These are phyloP conservation scores for Fusarium incarnatum DNA, from an alignment of 2,329 filamentous ascomycete genomes.

Conservation along the genomic window DNA sequence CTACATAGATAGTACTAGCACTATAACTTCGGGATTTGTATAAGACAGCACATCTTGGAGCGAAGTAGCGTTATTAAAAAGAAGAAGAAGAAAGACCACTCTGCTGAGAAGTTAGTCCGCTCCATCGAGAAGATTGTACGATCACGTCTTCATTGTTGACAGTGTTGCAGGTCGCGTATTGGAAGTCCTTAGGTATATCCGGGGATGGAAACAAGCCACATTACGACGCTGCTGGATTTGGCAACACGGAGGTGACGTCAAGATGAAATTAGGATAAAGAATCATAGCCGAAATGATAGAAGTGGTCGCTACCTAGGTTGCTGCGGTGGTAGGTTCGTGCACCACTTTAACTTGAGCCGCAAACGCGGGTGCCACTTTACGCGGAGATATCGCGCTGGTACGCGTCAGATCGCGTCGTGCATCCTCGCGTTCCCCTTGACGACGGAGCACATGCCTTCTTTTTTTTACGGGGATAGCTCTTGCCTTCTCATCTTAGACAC, in stretches of 20 bases:
- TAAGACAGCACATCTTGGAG: neutral
- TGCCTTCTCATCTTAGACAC: constrained; percentile 26
- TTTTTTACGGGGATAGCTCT: constrained; percentile 15
- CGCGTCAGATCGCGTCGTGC: constrained; percentile 15
- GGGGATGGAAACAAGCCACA: neutral
- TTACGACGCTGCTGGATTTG: constrained; percentile 2
- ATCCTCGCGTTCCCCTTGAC: constrained; percentile 36
- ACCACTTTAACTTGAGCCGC: constrained; percentile 3
- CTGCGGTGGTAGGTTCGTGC: constrained; percentile 5
- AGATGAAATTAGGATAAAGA: neutral
- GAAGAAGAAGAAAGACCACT: neutral
- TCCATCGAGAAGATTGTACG: neutral
- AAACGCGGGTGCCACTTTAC: constrained; percentile 18
- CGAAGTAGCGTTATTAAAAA: neutral
- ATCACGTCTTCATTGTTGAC: neutral
- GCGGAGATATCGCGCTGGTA: constrained; percentile 1
- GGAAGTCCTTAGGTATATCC: neutral
- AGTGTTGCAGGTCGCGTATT: neutral
- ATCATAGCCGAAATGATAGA: neutral
- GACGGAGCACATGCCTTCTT: constrained; percentile 30
- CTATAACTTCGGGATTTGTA: neutral
- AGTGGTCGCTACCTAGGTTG: constrained; percentile 10
- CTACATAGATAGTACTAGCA: neutral
- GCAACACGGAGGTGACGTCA: constrained; percentile 20
- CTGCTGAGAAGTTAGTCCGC: neutral